These are phyloP conservation scores for Botrytis porri DNA, from an alignment of 2,329 filamentous ascomycete species.

Conservation along the genomic window DNA sequence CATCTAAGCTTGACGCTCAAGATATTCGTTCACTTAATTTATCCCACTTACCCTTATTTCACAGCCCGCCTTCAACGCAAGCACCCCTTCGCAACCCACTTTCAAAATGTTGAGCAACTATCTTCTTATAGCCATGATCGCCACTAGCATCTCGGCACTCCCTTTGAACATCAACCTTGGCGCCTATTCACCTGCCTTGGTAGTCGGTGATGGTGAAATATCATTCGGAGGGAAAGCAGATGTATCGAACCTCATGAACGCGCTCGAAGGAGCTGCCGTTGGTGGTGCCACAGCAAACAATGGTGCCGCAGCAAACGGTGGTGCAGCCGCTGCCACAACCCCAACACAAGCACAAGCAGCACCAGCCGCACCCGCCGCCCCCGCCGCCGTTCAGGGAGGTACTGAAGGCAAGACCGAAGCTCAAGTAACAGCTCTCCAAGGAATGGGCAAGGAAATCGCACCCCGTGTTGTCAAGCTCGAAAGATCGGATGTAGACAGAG, in stretches of 20 bases:
- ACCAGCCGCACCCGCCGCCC: conserved; percentile 14
- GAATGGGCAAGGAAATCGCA: conserved; percentile 21
- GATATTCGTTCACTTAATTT: conserved; percentile 2
- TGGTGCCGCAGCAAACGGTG: conserved; percentile 7
- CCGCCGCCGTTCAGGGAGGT: conserved; percentile 15
- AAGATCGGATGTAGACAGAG: conserved; percentile 8
- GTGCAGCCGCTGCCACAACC: background rate
- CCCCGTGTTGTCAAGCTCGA: conserved; percentile 16
- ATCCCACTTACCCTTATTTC: background rate
- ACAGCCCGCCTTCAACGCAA: background rate
- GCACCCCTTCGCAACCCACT: background rate
- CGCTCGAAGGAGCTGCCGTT: conserved; percentile 14
- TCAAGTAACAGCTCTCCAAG: conserved; percentile 16
- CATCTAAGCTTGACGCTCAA: conserved; percentile 18
- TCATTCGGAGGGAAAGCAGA: conserved; percentile 19
- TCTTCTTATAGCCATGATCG: conserved; percentile 13
- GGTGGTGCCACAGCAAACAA: background rate
- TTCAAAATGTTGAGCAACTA: conserved; percentile 16
- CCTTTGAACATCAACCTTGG: conserved; percentile 20
- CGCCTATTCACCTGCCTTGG: conserved; percentile 18
- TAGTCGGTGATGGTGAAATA: conserved; percentile 22
- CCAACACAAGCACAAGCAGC: conserved; percentile 14
- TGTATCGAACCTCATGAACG: conserved; percentile 19
- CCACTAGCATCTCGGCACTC: conserved; percentile 17
- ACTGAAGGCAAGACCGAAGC: conserved; percentile 21